Conservation (phyloP, 2,329 filamentous ascomycete species). For the Helotiales sp. region DNA sequence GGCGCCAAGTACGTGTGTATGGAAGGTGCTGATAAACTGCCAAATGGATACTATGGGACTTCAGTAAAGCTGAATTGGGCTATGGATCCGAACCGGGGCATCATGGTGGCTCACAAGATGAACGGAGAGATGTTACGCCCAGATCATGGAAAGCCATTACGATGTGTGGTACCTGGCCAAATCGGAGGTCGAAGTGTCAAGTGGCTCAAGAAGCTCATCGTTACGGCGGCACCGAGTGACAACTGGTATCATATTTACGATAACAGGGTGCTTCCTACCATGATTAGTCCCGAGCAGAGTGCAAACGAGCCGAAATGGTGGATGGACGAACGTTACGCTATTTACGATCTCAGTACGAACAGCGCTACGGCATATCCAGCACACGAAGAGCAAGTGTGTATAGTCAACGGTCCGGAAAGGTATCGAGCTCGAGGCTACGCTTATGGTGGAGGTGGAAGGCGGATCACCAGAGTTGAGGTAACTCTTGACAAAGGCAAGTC, state of each 20-base stretch:
- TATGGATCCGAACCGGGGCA: constrained; percentile 77
- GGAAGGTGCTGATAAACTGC: constrained; percentile 84
- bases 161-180: constrained; percentile 83
- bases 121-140: constrained; percentile 79
- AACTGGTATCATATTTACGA: constrained; percentile 98
- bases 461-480: constrained; percentile 79
- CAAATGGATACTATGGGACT: constrained; percentile 87
- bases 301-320: constrained; percentile 74
- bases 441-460: constrained; percentile 82
- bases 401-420: constrained; percentile 47
- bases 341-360: constrained; percentile 89
- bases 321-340: constrained; percentile 88
- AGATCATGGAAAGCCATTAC: constrained; percentile 83
- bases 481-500: constrained; percentile 80
- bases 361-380: constrained; percentile 78
- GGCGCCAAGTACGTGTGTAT: constrained; percentile 84
- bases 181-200: constrained; percentile 93
- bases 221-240: constrained; percentile 77
- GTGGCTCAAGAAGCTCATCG: constrained; percentile 80
- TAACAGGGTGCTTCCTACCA: constrained; percentile 86
- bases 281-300: constrained; percentile 78
- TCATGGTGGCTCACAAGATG: constrained; percentile 89
- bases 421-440: constrained; percentile 81
- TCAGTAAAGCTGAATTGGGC: constrained; percentile 87
- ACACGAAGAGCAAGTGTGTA: constrained; percentile 67